Percentiles rank a stretch among this genome's conserved stretches.
Conservation (phyloP, 2,329 filamentous ascomycete genomes). For the Aureobasidium melanogenum region DNA sequence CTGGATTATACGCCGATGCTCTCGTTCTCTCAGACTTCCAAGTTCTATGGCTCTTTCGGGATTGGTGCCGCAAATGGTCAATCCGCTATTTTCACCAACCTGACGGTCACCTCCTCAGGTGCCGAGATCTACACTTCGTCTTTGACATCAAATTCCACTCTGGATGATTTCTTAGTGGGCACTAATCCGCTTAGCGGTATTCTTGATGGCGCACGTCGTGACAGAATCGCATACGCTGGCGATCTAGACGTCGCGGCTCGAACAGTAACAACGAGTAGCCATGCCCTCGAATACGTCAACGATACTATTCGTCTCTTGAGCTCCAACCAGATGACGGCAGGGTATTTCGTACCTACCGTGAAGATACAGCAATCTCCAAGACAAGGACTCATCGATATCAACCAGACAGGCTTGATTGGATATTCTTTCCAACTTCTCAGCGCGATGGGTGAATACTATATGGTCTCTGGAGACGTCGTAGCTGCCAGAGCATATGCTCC, state of each 20-base stretch:
- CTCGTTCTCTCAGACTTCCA: background rate
- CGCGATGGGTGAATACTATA: background rate
- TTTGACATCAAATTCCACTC: background rate
- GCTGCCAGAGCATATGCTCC: background rate
- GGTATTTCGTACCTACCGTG: background rate
- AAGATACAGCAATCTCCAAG: background rate
- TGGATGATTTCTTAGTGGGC: background rate
- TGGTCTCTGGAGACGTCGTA: background rate
- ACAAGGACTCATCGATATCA: background rate
- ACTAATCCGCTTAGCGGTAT: background rate
- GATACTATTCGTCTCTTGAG: background rate
- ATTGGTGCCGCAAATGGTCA: background rate
- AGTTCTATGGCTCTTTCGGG: background rate
- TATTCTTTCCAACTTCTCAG: background rate
- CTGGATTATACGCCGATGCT: background rate
- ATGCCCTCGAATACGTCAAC: background rate
- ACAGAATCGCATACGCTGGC: background rate
- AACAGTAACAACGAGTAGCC: background rate
- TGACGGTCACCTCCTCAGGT: background rate
- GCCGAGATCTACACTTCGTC: background rate
- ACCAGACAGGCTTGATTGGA: background rate
- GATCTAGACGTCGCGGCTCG: background rate
- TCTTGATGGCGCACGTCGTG: background rate
- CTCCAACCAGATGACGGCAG: background rate
- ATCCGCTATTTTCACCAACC: background rate